Conservation (phyloP, 495 filamentous ascomycete species). For the Penicillium coprophilum region DNA sequence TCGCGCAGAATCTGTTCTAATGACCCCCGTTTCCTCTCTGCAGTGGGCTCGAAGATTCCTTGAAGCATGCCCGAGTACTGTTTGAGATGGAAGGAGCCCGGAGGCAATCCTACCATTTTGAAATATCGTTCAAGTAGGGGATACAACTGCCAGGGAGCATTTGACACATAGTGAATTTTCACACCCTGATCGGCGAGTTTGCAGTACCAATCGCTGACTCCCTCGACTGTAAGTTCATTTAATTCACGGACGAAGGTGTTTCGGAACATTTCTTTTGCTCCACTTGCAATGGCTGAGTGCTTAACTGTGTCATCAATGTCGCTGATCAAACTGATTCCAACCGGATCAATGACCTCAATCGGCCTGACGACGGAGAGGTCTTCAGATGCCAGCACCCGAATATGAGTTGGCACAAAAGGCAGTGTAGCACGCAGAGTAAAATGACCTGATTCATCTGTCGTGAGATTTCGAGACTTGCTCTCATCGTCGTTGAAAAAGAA, state of each 20-base stretch:
- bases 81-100: slow-evolving; percentile 90
- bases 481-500: slow-evolving; percentile 86
- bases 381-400: slow-evolving; percentile 84
- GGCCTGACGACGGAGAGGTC: slow-evolving; percentile 74
- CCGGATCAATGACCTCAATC: slow-evolving; percentile 70
- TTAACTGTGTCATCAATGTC: slow-evolving; percentile 99
- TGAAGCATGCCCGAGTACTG: slow-evolving; percentile 94
- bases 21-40: slow-evolving; percentile 85
- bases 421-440: slow-evolving; percentile 75
- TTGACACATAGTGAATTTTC: slow-evolving; percentile 85
- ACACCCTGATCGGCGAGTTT: slow-evolving; percentile 75
- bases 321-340: slow-evolving; percentile 90
- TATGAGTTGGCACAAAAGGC: slow-evolving; percentile 86
- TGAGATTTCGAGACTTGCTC: slow-evolving; percentile 75
- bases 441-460: slow-evolving; percentile 83
- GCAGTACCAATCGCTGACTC: slow-evolving; percentile 87
- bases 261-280: slow-evolving; percentile 89
- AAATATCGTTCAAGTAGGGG: slow-evolving; percentile 84
- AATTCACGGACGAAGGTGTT: slow-evolving; percentile 92
- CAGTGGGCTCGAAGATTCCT: slow-evolving; percentile 96
- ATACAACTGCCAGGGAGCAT: slow-evolving; percentile 94
- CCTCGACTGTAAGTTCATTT: slow-evolving; percentile 73
- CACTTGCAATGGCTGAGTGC: slow-evolving; percentile 82
- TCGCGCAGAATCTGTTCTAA: slow-evolving; percentile 83
- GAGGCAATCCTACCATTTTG: slow-evolving; percentile 72